These are phyloP conservation scores for Fraxinus americana DNA, from an alignment of 257 asterid species.

Conservation along the genomic window DNA sequence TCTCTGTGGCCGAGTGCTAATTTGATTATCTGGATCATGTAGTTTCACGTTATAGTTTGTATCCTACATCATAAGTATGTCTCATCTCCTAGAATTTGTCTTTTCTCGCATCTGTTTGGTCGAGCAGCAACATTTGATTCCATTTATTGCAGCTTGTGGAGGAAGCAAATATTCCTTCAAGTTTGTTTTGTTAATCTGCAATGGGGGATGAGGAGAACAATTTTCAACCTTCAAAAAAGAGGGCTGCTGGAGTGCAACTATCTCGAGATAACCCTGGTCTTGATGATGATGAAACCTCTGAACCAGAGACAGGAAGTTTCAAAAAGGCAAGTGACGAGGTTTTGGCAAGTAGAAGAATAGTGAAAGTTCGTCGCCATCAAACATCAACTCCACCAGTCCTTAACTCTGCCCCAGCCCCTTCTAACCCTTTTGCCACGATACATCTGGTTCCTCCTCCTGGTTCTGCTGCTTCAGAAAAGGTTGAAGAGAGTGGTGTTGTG, in stretches of 20 bases:
- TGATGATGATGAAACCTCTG: slow-evolving; percentile 74
- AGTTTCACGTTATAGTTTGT: neutral
- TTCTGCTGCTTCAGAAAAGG: slow-evolving; percentile 31
- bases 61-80: too few species aligned
- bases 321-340: slow-evolving; percentile 88
- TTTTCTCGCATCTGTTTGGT: neutral
- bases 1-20: neutral
- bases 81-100: neutral
- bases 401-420: slow-evolving; percentile 32
- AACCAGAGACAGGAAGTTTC: slow-evolving; percentile 69
- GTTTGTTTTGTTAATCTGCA: slow-evolving; percentile 20
- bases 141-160: neutral
- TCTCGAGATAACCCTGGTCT: slow-evolving; percentile 88
- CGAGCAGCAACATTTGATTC: neutral
- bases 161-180: slow-evolving; percentile 14
- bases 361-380: slow-evolving; percentile 76
- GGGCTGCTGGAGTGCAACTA: slow-evolving; percentile 80
- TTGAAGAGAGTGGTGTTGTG: slow-evolving; percentile 30
- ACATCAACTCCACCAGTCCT: slow-evolving; percentile 43
- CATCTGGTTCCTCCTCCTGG: slow-evolving; percentile 54
- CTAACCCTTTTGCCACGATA: slow-evolving; percentile 77
- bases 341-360: slow-evolving; percentile 78
- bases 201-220: slow-evolving; percentile 83
- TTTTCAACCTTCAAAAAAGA: slow-evolving; percentile 78
- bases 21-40: neutral